Conservation (phyloP, 805 yeast species). For the Ogataea wickerhamii region DNA sequence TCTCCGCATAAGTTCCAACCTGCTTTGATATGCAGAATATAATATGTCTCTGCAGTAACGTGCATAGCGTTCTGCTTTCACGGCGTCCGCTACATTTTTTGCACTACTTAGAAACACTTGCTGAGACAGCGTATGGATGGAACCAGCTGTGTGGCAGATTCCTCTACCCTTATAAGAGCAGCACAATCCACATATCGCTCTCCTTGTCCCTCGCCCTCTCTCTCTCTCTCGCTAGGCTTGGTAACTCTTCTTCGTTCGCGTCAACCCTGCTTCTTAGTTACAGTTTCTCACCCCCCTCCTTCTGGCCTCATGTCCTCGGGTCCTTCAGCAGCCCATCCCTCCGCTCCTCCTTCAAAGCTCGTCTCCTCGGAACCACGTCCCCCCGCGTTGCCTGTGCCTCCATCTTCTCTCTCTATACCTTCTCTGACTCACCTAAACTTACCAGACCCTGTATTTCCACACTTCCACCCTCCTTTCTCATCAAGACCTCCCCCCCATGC, state of each 20-base stretch:
- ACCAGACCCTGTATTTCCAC: slow-evolving; percentile 13
- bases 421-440: slow-evolving; percentile 14
- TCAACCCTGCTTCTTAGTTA: not conserved
- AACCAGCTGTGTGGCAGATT: not conserved
- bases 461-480: slow-evolving; percentile 5
- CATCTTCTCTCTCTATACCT: slow-evolving; percentile 11
- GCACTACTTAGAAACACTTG: not conserved
- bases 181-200: not conserved
- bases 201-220: not conserved
- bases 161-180: not conserved
- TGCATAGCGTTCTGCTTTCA: not conserved
- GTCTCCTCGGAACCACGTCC: not conserved
- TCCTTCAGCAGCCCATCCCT: not conserved
- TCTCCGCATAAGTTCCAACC: not conserved
- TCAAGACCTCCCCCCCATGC: slow-evolving; percentile 1
- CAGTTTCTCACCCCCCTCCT: not conserved
- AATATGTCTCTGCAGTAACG: not conserved
- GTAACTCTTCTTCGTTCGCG: no score
- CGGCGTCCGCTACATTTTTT: not conserved
- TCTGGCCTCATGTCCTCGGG: not conserved
- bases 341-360: not conserved
- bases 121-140: not conserved
- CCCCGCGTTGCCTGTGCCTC: slow-evolving; percentile 1
- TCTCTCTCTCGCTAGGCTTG: no score
- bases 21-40: not conserved